phyloP scores from a whole-genome alignment of 2,329 filamentous ascomycete species.

The Purpureocillium takamizusanense region DNA sequence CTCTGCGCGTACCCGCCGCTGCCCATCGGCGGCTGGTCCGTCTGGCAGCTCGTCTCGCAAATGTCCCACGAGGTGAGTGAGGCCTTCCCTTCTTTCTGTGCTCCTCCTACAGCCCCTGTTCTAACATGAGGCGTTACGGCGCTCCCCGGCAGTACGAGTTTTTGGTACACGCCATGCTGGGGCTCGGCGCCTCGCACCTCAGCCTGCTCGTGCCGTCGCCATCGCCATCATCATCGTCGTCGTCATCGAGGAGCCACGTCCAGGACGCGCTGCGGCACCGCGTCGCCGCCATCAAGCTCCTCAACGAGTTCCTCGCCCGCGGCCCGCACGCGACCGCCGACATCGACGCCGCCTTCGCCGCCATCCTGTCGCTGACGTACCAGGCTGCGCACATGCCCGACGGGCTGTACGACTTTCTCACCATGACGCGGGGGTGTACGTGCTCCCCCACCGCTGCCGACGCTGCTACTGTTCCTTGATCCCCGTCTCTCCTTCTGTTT shows the following conservation, averaged over 20 bases:
- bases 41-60: slow-evolving; percentile 27
- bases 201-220: slow-evolving; percentile 13
- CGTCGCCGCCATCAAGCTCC: slow-evolving; percentile 23
- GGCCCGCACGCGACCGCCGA: slow-evolving; percentile 18
- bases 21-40: slow-evolving; percentile 22
- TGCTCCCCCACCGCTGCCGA: no score
- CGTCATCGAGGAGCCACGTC: slow-evolving; percentile 13
- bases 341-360: slow-evolving; percentile 26
- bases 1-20: slow-evolving; percentile 32
- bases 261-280: slow-evolving; percentile 24
- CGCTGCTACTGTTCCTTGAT: no score
- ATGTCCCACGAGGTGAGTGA: slow-evolving; percentile 25
- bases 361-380: slow-evolving; percentile 26
- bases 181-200: slow-evolving; percentile 29
- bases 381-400: slow-evolving; percentile 29
- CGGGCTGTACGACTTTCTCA: slow-evolving; percentile 28
- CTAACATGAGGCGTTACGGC: no score
- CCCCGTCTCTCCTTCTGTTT: no score
- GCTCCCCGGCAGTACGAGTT: slow-evolving; percentile 23
- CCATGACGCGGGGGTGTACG: slow-evolving; percentile 28
- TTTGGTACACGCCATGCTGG: slow-evolving; percentile 32
- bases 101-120: no score
- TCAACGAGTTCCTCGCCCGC: slow-evolving; percentile 24
- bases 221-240: no score
- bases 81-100: no score